Evolutionary conservation across 192 early-diverging fungal genomes (phyloP).

Genomic region (Chytriomyces sp.): DNA sequence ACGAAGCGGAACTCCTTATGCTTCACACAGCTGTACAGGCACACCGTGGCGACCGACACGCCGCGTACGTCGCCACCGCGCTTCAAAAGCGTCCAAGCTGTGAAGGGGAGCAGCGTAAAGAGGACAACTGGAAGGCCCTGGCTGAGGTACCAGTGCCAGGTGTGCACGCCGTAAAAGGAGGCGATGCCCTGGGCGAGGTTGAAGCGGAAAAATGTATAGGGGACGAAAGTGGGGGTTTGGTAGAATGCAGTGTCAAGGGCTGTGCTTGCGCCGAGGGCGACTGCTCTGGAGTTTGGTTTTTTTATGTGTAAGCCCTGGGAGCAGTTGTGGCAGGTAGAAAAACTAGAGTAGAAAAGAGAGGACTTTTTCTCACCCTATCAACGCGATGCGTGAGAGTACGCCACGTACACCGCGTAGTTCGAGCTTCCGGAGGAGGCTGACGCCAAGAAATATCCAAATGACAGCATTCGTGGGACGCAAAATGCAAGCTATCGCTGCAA

Average conservation of each 20-base stretch:
- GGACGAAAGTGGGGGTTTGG: conserved; percentile 67
- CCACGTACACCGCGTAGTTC: background rate
- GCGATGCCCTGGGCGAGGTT: conserved; percentile 82
- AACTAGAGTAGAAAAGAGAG: background rate
- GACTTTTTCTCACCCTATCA: conserved; percentile 4
- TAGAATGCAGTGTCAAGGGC: conserved; percentile 75
- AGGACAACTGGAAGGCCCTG: conserved; percentile 79
- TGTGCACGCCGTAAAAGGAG: conserved; percentile 89
- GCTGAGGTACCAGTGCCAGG: conserved; percentile 88
- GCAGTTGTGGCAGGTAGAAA: background rate
- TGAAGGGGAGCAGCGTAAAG: conserved; percentile 72
- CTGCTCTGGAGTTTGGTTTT: conserved; percentile 25
- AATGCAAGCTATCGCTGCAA: conserved; percentile 82
- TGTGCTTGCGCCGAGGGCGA: conserved; percentile 53
- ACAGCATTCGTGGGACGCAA: conserved; percentile 87
- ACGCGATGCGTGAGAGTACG: background rate
- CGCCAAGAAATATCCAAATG: conserved; percentile 81
- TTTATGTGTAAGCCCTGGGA: background rate
- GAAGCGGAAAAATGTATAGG: conserved; percentile 76
- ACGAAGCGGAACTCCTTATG: conserved; percentile 98
- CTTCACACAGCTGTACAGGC: conserved; percentile 72
- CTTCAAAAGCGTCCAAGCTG: conserved; percentile 45
- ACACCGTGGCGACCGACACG: conserved; percentile 24
- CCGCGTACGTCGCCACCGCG: conserved; percentile 5
- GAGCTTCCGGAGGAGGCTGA: conserved; percentile 51